Percentiles rank a stretch among this genome's conserved stretches.
These are phyloP conservation scores for Blumeria hordei DNA, from an alignment of 2,329 filamentous ascomycete species.

Conservation along the genomic window DNA sequence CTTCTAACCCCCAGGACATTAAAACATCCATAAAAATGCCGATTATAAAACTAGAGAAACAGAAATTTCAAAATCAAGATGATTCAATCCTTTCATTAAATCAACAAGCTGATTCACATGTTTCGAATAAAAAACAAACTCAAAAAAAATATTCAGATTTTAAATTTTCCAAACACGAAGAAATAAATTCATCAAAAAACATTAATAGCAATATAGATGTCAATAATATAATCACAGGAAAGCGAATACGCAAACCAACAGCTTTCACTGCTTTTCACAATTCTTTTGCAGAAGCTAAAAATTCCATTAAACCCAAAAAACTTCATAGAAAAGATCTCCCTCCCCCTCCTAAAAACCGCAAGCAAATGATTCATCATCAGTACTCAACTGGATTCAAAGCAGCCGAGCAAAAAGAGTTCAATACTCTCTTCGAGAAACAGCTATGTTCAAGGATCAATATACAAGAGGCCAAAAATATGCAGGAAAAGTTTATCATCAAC, in stretches of 20 bases:
- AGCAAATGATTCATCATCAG: neutral
- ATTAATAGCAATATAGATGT: neutral
- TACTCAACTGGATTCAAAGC: neutral
- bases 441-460: neutral
- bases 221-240: neutral
- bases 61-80: no score
- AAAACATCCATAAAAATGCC: neutral
- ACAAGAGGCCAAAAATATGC: neutral
- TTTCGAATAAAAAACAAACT: no score
- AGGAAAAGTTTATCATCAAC: neutral
- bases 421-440: neutral
- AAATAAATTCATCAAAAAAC: neutral
- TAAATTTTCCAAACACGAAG: no score
- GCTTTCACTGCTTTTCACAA: neutral
- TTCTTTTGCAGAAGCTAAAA: neutral
- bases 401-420: neutral
- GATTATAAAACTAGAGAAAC: neutral
- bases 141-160: no score
- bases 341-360: neutral
- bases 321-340: neutral
- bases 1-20: neutral
- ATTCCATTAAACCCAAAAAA: neutral
- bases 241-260: neutral
- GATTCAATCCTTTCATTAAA: no score
- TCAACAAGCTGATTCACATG: no score